Conservation (phyloP, 257 asterid species). For the Gentiana dahurica region DNA sequence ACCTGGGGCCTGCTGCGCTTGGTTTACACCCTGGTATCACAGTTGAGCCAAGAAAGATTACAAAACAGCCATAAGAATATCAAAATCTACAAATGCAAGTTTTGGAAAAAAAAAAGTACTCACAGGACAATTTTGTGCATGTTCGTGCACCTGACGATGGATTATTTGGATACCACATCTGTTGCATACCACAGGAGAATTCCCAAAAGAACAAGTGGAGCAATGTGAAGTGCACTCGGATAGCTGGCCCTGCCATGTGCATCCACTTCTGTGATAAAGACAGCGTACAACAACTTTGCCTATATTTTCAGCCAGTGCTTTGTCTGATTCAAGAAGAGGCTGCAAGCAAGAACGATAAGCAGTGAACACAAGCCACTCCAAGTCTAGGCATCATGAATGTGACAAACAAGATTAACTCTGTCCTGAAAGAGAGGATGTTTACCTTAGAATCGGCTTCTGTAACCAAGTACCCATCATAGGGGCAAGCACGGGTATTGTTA, state of each 20-base stretch:
- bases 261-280: conserved; percentile 79
- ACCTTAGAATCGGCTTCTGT: conserved; percentile 89
- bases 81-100: neutral
- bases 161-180: conserved; percentile 76
- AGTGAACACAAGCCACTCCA: conserved; percentile 13
- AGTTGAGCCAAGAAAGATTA: conserved; percentile 1
- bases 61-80: neutral
- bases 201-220: conserved; percentile 67
- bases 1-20: conserved; percentile 47
- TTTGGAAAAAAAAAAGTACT: conserved; percentile 19
- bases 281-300: conserved; percentile 85
- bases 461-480: conserved; percentile 91
- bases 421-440: conserved; percentile 1
- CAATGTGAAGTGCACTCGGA: conserved; percentile 71
- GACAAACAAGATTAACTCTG: conserved; percentile 9
- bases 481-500: conserved; percentile 68
- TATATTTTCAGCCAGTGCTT: conserved; percentile 56
- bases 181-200: conserved; percentile 82
- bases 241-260: conserved; percentile 85
- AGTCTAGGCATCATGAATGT: conserved; percentile 9
- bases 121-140: conserved; percentile 81
- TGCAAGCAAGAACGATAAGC: conserved; percentile 22
- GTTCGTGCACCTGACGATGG: conserved; percentile 97
- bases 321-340: conserved; percentile 68
- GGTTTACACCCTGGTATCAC: conserved; percentile 54